Evolutionary conservation across 805 yeast genomes (phyloP).

Genomic region (Candida vartiovaarae): DNA sequence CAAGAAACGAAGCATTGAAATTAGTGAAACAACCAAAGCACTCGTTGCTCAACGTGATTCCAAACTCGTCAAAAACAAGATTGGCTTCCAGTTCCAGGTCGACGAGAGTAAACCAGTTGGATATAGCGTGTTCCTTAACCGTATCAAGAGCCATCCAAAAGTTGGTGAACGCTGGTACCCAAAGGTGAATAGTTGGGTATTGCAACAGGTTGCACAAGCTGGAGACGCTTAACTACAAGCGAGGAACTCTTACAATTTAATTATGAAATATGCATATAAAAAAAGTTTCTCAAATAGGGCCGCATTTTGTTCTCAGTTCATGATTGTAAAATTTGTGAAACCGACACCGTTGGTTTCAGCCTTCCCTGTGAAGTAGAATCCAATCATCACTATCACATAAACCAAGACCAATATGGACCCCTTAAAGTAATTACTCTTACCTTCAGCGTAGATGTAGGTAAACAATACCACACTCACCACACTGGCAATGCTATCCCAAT

Average conservation of each 20-base stretch:
- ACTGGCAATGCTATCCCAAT: constrained; percentile 90
- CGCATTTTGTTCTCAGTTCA: constrained; percentile 1
- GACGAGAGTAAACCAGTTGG: constrained; percentile 35
- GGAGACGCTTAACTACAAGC: not conserved
- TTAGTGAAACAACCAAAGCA: constrained; percentile 11
- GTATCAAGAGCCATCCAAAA: constrained; percentile 43
- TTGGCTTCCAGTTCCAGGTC: constrained; percentile 23
- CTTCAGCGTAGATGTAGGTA: constrained; percentile 93
- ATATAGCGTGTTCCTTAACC: constrained; percentile 37
- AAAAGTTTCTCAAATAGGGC: not conserved
- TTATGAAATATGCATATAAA: not conserved
- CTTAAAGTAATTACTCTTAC: constrained; percentile 92
- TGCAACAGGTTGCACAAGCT: constrained; percentile 8
- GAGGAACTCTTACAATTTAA: too few species aligned
- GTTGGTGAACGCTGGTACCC: constrained; percentile 43
- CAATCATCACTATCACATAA: constrained; percentile 67
- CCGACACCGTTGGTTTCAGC: constrained; percentile 2
- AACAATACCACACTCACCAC: constrained; percentile 81
- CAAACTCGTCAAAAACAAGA: constrained; percentile 14
- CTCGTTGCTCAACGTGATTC: constrained; percentile 15
- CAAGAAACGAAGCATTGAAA: constrained; percentile 14
- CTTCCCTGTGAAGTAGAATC: constrained; percentile 59
- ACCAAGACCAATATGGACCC: constrained; percentile 82
- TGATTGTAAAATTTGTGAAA: constrained; percentile 4
- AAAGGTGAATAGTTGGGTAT: constrained; percentile 30